phyloP scores from a whole-genome alignment of 2,329 filamentous ascomycete species.

The Hysterium pulicare region DNA sequence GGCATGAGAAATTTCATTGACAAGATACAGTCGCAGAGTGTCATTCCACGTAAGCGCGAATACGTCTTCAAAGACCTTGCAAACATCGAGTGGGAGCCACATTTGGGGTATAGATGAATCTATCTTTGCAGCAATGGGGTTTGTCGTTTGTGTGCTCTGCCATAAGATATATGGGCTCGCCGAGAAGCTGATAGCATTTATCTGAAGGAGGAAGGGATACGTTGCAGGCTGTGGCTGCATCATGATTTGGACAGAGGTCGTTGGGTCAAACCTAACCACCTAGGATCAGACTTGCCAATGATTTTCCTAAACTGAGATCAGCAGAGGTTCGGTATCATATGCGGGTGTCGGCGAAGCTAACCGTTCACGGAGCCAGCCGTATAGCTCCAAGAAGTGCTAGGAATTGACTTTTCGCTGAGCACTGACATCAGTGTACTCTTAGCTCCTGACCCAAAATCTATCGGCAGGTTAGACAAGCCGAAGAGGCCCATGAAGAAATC shows the following conservation, averaged over 20 bases:
- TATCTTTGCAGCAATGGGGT: constrained; percentile 46
- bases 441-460: too few species aligned
- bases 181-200: constrained; percentile 14
- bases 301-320: constrained; percentile 22
- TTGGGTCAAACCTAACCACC: constrained; percentile 39
- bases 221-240: constrained; percentile 22
- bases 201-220: constrained; percentile 17
- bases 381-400: constrained; percentile 35
- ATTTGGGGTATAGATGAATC: constrained; percentile 45
- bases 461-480: too few species aligned
- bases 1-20: constrained; percentile 23
- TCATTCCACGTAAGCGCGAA: constrained; percentile 31
- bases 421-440: too few species aligned
- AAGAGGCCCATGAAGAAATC: too few species aligned
- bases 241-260: too few species aligned
- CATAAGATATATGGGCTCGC: constrained; percentile 15
- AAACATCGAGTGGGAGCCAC: constrained; percentile 31
- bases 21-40: constrained; percentile 24
- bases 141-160: constrained; percentile 16
- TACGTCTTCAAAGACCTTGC: constrained; percentile 28
- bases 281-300: constrained; percentile 35
- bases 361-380: constrained; percentile 33
- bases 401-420: constrained; percentile 21
- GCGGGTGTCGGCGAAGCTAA: constrained; percentile 3
- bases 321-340: constrained; percentile 12